Percentiles rank a stretch among this genome's conserved stretches.
Conservation (phyloP, 1,139 yeast genomes). For the Pichia sp. region DNA sequence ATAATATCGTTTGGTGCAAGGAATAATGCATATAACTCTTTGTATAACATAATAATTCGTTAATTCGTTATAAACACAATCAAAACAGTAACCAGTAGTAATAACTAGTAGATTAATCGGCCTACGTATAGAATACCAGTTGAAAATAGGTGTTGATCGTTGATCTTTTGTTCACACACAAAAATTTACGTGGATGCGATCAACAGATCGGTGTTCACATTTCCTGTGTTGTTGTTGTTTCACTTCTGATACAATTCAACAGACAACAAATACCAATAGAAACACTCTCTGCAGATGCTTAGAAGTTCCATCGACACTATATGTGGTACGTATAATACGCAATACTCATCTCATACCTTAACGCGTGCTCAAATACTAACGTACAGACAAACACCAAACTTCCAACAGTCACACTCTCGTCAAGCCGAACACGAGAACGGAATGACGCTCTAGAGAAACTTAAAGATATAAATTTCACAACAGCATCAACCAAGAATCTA, state of each 20-base stretch:
- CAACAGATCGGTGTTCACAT: no score
- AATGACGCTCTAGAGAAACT: constrained; percentile 48
- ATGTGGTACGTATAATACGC: constrained; percentile 11
- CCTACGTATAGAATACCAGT: no score
- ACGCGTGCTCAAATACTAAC: constrained; percentile 1
- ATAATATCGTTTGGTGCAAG: constrained; percentile 19
- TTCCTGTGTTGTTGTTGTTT: no score
- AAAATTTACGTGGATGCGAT: no score
- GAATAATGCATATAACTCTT: constrained; percentile 23
- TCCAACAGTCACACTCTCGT: constrained; percentile 34
- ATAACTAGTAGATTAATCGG: no score
- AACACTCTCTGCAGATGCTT: constrained; percentile 3
- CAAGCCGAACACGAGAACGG: constrained; percentile 52
- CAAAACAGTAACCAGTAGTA: not conserved
- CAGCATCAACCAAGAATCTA: constrained; percentile 21
- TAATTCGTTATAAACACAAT: constrained; percentile 15
- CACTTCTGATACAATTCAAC: no score
- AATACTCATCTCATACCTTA: no score
- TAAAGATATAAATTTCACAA: constrained; percentile 33
- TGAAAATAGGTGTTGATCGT: no score
- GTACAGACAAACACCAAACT: not conserved
- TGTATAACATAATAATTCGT: constrained; percentile 18
- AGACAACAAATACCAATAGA: no score
- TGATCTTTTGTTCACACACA: no score
- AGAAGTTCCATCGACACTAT: constrained; percentile 9